Conservation (phyloP, 805 yeast genomes). For the Ogataea minuta region DNA sequence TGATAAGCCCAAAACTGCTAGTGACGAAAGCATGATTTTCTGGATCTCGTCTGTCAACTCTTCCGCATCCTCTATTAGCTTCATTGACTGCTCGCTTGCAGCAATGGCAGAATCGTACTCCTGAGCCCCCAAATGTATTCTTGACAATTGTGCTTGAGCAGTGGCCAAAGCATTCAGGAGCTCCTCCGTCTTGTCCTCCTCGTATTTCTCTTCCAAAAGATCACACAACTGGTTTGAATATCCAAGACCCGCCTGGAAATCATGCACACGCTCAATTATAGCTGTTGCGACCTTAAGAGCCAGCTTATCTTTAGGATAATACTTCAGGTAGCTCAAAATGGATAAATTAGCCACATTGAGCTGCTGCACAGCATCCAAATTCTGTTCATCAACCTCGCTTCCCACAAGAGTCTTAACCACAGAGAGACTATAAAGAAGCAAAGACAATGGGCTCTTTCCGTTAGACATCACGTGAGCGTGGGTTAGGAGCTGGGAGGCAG, state of each 20-base stretch:
- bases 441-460: conserved; percentile 68
- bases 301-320: conserved; percentile 52
- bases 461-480: conserved; percentile 79
- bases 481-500: conserved; percentile 60
- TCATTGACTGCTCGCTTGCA: conserved; percentile 54
- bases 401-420: conserved; percentile 48
- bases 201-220: conserved; percentile 33
- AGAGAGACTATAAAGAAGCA: conserved; percentile 66
- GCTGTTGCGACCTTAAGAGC: conserved; percentile 57
- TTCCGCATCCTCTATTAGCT: conserved; percentile 43
- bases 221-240: conserved; percentile 46
- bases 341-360: conserved; percentile 65
- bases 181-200: conserved; percentile 15
- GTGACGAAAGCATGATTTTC: conserved; percentile 49
- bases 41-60: conserved; percentile 33
- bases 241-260: conserved; percentile 52
- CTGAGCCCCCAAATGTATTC: conserved; percentile 62
- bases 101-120: conserved; percentile 60
- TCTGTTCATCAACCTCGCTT: conserved; percentile 42
- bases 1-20: conserved; percentile 70
- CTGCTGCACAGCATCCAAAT: conserved; percentile 61
- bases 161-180: conserved; percentile 51
- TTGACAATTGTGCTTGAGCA: conserved; percentile 67
- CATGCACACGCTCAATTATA: conserved; percentile 68
- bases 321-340: conserved; percentile 61